Conservation (phyloP, 2,329 filamentous ascomycete genomes). For the Pestalotiopsis sp. region DNA sequence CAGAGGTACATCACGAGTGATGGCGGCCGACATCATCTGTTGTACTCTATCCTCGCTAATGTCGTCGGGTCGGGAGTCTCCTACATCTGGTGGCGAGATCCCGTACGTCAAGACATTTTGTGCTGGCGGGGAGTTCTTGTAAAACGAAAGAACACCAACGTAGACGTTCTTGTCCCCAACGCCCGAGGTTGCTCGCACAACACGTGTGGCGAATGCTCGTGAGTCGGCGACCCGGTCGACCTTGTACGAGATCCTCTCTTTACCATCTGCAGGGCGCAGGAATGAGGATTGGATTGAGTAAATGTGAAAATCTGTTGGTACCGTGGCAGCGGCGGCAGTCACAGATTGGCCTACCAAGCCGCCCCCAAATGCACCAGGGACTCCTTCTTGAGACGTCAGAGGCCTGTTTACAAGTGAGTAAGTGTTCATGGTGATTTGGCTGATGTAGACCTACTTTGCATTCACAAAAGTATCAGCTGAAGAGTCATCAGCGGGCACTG, state of each 20-base stretch:
- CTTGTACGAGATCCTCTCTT: constrained; percentile 6
- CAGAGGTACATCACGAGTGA: background rate
- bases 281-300: background rate
- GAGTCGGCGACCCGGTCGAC: constrained; percentile 17
- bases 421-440: background rate
- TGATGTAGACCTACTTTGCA: background rate
- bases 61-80: background rate
- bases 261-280: background rate
- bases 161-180: constrained; percentile 9
- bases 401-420: background rate
- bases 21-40: background rate
- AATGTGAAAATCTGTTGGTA: background rate
- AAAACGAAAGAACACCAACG: constrained; percentile 17
- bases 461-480: background rate
- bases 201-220: constrained; percentile 16
- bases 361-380: background rate
- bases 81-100: background rate
- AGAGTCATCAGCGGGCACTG: background rate
- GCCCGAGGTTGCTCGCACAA: constrained; percentile 15
- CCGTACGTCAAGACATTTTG: background rate
- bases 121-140: background rate
- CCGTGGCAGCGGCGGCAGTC: background rate
- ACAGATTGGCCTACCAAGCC: background rate
- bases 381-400: background rate
- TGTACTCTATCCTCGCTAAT: background rate